Percentiles rank a stretch among this genome's conserved stretches.
These are phyloP conservation scores for Candida methanosorbosa DNA, from an alignment of 805 yeast species.

Conservation along the genomic window DNA sequence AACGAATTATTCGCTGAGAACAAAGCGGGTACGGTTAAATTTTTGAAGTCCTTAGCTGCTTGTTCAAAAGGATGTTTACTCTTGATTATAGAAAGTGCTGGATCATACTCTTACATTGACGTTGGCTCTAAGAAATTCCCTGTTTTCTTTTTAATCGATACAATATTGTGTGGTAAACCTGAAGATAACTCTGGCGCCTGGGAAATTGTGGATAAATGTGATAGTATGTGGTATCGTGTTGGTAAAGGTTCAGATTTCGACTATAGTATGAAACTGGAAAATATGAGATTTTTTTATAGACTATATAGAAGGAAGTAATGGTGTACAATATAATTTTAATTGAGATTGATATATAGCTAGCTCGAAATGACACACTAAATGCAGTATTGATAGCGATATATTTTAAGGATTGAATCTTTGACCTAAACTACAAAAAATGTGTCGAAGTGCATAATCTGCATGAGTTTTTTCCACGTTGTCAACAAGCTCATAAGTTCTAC, in stretches of 20 bases:
- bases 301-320: conserved; percentile 41
- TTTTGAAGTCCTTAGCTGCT: conserved; percentile 44
- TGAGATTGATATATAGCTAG: too few species aligned
- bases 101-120: conserved; percentile 74
- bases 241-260: conserved; percentile 34
- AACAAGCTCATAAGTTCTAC: too few species aligned
- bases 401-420: too few species aligned
- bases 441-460: too few species aligned
- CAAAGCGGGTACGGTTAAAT: conserved; percentile 47
- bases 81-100: conserved; percentile 80
- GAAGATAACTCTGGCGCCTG: conserved; percentile 43
- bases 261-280: conserved; percentile 68
- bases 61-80: conserved; percentile 54
- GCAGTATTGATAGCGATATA: too few species aligned
- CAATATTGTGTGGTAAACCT: conserved; percentile 49
- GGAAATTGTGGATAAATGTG: conserved; percentile 57
- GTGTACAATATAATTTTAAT: too few species aligned
- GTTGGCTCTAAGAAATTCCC: conserved; percentile 77
- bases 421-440: too few species aligned
- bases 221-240: conserved; percentile 75
- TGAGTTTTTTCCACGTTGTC: too few species aligned
- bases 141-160: conserved; percentile 71
- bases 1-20: conserved; percentile 76
- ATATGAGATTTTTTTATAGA: conserved; percentile 80
- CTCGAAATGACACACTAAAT: too few species aligned